A percentile compares a stretch with the other conserved stretches of the same genome.
Evolutionary conservation across 2,329 filamentous ascomycete genomes (phyloP).

Genomic region (Trichoderma endophyticum): DNA sequence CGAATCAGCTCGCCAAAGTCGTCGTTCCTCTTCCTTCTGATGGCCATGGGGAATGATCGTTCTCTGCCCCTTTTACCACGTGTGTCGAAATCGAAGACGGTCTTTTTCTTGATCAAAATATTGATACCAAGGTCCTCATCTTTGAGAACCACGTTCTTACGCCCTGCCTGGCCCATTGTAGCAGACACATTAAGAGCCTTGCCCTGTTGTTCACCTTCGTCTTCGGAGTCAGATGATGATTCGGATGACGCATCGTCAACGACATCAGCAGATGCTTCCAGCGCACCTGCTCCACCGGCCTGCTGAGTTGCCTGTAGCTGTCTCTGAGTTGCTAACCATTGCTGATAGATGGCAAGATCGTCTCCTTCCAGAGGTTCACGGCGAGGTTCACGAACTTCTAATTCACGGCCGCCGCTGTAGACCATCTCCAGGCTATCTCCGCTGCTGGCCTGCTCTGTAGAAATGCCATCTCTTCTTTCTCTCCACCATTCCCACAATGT

Average conservation of each 20-base stretch:
- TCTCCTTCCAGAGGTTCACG: slow-evolving; percentile 67
- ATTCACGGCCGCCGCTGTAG: slow-evolving; percentile 59
- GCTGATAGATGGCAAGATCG: slow-evolving; percentile 80
- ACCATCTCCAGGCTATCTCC: slow-evolving; percentile 64
- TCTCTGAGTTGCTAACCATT: slow-evolving; percentile 84
- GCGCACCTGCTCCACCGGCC: slow-evolving; percentile 60
- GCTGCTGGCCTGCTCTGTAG: slow-evolving; percentile 52
- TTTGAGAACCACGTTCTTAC: slow-evolving; percentile 80
- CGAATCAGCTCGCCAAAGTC: slow-evolving; percentile 94
- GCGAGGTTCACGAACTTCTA: slow-evolving; percentile 60
- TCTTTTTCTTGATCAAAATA: slow-evolving; percentile 81
- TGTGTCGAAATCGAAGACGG: slow-evolving; percentile 90
- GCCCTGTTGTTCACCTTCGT: slow-evolving; percentile 85
- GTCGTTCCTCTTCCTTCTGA: slow-evolving; percentile 74
- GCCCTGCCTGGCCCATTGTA: slow-evolving; percentile 75
- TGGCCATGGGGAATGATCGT: slow-evolving; percentile 83
- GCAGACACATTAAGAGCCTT: slow-evolving; percentile 87
- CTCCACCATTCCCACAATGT: slow-evolving; percentile 80
- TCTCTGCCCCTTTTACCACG: slow-evolving; percentile 88
- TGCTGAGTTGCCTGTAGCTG: slow-evolving; percentile 82
- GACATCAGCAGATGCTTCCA: slow-evolving; percentile 69
- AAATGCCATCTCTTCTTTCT: slow-evolving; percentile 62
- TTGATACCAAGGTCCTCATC: slow-evolving; percentile 93
- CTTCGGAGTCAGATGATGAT: slow-evolving; percentile 81
- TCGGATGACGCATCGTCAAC: slow-evolving; percentile 84